Evolutionary conservation across 768 basidiomycete species (phyloP), one percentile per base, ranked within the genome.

Genomic region (Amyloporia xantha): DNA sequence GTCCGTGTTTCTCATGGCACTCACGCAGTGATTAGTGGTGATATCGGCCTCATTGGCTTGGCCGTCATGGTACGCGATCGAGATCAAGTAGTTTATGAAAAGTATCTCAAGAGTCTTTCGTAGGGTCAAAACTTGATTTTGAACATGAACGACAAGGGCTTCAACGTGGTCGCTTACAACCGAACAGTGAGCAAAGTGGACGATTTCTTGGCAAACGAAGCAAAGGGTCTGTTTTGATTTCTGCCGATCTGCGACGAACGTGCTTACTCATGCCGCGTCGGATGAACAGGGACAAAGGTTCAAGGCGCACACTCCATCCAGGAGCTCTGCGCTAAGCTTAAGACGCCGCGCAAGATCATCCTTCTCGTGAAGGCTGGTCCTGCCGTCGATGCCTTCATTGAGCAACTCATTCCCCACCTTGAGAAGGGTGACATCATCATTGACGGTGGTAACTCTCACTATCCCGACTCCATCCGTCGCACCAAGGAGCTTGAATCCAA

Each of bases 101-200:
- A n/a, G n/a, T n/a, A n/a, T n/a, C n/a, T n/a, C n/a, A n/a, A n/a
- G 24, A 23, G 23, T 26, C 39, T 27, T 9, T 5, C 41, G 41
- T 61, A 93, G 91, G 93, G 91, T 63, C 93, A 95, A 82, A 96
- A 95, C 68, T 69, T 96, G 65, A 94, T 96, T 68, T 75, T 97
- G 60, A 96, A 97, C 76, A 97, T 96, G 91, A 96, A 96, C 69
- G 96, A 99, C 78, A 99, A 99, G 72, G 96, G 96, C 45, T 99
- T 93, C 76, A 92, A 74, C 56, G 96, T 99, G 61, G 86, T 92
- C 58, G 92, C 91, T 11, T 99, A 88, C 74, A 99, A 99, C 79
- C 87, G 96, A 61, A 98, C 96, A 37, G 87, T 84, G 54, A 84
- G 81, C 72, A 99, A 99, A 70, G 93, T 99, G 62, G 94, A 97